phyloP scores from a whole-genome alignment of 2,329 filamentous ascomycete species.

The Cephalotrichum gorgonifer region DNA sequence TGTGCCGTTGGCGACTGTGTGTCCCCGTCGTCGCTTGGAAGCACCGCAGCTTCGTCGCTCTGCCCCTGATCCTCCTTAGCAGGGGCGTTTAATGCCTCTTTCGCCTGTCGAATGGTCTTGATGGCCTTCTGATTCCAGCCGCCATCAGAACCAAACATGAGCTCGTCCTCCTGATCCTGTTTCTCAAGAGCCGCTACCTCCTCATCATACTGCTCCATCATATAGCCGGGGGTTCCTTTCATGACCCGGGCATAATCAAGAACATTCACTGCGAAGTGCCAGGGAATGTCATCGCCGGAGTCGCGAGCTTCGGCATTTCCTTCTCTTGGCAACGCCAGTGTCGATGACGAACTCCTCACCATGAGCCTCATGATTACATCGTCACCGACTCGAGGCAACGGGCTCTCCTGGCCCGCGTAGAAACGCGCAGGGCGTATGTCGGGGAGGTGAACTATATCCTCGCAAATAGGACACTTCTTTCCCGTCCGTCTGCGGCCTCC shows the following conservation, averaged over 20 bases:
- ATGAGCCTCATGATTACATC: conserved; percentile 86
- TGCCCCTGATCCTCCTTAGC: neutral
- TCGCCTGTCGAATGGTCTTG: conserved; percentile 59
- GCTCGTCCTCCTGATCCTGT: conserved; percentile 81
- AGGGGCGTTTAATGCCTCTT: conserved; percentile 50
- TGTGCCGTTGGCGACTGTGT: neutral
- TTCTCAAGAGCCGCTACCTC: conserved; percentile 65
- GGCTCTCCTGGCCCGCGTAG: conserved; percentile 79
- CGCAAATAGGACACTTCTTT: conserved; percentile 96
- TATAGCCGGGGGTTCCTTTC: conserved; percentile 86
- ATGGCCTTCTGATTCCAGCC: conserved; percentile 87
- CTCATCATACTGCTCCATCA: conserved; percentile 66
- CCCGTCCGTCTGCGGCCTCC: conserved; percentile 63
- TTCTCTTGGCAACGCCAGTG: conserved; percentile 78
- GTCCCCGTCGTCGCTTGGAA: neutral
- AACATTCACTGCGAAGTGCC: conserved; percentile 90
- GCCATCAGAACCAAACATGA: conserved; percentile 85
- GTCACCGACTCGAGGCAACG: conserved; percentile 69
- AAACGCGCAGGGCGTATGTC: conserved; percentile 85
- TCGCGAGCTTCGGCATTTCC: conserved; percentile 58
- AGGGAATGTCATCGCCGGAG: conserved; percentile 70
- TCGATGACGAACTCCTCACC: conserved; percentile 69
- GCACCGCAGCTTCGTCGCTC: neutral
- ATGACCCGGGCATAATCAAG: conserved; percentile 92
- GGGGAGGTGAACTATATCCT: conserved; percentile 83